A percentile compares a stretch with the other conserved stretches of the same genome.
These are phyloP conservation scores for Coleophoma crateriformis DNA, from an alignment of 2,329 filamentous ascomycete genomes.

Conservation along the genomic window DNA sequence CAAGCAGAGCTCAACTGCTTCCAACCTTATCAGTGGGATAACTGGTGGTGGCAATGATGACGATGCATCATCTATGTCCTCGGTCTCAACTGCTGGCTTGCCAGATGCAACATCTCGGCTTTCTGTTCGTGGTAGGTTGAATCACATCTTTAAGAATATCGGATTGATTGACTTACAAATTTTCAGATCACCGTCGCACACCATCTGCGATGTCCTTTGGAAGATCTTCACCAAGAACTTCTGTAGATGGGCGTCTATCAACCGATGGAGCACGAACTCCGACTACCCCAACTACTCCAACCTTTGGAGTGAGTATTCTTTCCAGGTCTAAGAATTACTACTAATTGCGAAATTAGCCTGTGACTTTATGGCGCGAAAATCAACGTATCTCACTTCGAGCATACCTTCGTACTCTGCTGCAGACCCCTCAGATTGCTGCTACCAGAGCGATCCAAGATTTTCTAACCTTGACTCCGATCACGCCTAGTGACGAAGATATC, in stretches of 20 bases:
- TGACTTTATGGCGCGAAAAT: constrained; percentile 75
- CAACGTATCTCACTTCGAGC: constrained; percentile 89
- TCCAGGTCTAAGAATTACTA: not conserved
- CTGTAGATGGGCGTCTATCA: constrained; percentile 33
- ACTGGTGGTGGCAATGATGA: constrained; percentile 59
- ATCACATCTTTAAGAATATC: no score
- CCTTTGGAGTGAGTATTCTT: constrained; percentile 9
- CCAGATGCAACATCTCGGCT: constrained; percentile 25
- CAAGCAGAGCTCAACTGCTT: constrained; percentile 67
- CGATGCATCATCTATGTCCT: constrained; percentile 72
- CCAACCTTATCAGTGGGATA: constrained; percentile 46
- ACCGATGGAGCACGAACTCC: not conserved
- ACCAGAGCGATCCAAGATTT: constrained; percentile 85
- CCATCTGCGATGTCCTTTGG: constrained; percentile 8
- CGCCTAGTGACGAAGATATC: constrained; percentile 73
- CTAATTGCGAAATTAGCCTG: constrained; percentile 30
- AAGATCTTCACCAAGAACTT: constrained; percentile 35
- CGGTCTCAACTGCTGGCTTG: constrained; percentile 22
- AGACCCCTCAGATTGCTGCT: constrained; percentile 77
- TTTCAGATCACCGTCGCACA: constrained; percentile 10
- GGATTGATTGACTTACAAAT: no score
- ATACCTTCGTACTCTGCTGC: constrained; percentile 79
- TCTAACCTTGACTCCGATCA: constrained; percentile 66
- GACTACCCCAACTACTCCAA: constrained; percentile 1
- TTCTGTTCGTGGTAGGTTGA: constrained; percentile 31